A percentile compares a stretch with the other conserved stretches of the same genome.
These are phyloP conservation scores for Larix kaempferi DNA, from an alignment of 75 land plant species.

Conservation along the genomic window DNA sequence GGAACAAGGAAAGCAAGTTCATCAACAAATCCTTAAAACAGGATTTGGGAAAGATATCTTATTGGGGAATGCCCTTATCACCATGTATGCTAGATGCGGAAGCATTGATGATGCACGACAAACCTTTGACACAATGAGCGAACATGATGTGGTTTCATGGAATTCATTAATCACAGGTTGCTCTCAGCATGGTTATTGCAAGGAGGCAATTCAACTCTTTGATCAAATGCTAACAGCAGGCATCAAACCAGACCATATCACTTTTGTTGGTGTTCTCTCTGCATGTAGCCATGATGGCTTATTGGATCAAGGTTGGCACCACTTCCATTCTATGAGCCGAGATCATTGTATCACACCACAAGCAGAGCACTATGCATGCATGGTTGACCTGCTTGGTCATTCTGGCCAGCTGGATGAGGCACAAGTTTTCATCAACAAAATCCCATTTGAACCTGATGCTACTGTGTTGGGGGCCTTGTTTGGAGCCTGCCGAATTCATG, in stretches of 20 bases:
- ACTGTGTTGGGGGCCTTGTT: conserved; percentile 9
- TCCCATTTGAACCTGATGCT: conserved; percentile 20
- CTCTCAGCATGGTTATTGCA: conserved; percentile 57
- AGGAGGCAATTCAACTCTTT: conserved; percentile 39
- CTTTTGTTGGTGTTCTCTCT: conserved; percentile 36
- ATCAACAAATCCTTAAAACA: conserved; percentile 26
- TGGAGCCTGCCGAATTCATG: conserved; percentile 16
- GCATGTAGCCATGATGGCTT: conserved; percentile 55
- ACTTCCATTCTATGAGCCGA: conserved; percentile 28
- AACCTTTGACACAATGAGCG: conserved; percentile 42
- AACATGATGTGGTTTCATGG: conserved; percentile 54
- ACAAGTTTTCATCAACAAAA: conserved; percentile 7
- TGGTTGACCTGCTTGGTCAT: conserved; percentile 52
- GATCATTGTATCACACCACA: conserved; percentile 27
- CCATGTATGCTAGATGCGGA: conserved; percentile 70
- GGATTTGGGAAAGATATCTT: conserved; percentile 14
- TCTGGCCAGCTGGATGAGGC: conserved; percentile 6
- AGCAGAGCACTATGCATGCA: conserved; percentile 40
- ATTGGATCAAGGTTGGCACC: conserved; percentile 26
- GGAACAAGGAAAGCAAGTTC: conserved; percentile 48
- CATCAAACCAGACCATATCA: conserved; percentile 33
- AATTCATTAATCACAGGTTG: conserved; percentile 58
- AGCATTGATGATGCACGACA: conserved; percentile 36
- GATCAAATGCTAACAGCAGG: conserved; percentile 44
- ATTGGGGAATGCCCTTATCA: conserved; percentile 34